Evolutionary conservation across 2,329 filamentous ascomycete genomes (phyloP).

Genomic region (Pseudocercospora crystallina): DNA sequence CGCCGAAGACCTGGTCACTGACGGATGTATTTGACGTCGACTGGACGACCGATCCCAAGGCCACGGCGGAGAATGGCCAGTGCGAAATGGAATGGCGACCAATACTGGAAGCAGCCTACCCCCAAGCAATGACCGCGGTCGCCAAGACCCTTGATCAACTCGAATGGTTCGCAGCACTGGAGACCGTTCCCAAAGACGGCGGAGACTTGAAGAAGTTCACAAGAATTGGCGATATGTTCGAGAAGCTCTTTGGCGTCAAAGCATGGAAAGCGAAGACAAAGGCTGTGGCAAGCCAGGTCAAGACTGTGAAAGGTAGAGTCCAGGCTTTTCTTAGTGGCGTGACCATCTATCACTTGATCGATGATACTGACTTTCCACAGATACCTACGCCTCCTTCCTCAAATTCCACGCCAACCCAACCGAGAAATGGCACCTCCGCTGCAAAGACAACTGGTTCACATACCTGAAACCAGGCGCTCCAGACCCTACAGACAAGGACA

Average conservation of each 20-base stretch:
- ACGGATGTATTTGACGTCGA: conserved; percentile 1
- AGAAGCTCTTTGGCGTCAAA: conserved; percentile 1
- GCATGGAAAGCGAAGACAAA: neutral
- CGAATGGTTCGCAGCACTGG: neutral
- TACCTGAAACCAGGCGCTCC: neutral
- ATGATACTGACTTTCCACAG: neutral
- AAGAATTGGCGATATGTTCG: neutral
- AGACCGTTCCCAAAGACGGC: neutral
- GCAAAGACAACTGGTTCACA: conserved; percentile 3
- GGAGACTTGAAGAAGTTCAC: neutral
- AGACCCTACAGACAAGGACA: conserved; percentile 2
- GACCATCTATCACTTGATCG: neutral
- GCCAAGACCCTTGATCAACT: neutral
- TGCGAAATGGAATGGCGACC: no score
- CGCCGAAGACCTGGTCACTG: neutral
- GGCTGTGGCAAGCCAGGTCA: neutral
- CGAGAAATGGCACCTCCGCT: neutral
- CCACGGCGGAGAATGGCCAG: no score
- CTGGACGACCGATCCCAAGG: neutral
- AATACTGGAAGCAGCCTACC: neutral
- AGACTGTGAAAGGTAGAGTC: neutral
- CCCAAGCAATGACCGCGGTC: neutral
- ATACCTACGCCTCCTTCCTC: neutral
- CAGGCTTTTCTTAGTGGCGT: no score
- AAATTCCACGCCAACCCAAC: neutral